phyloP scores from a whole-genome alignment of 2,329 filamentous ascomycete genomes.

The Fusarium anguioides region DNA sequence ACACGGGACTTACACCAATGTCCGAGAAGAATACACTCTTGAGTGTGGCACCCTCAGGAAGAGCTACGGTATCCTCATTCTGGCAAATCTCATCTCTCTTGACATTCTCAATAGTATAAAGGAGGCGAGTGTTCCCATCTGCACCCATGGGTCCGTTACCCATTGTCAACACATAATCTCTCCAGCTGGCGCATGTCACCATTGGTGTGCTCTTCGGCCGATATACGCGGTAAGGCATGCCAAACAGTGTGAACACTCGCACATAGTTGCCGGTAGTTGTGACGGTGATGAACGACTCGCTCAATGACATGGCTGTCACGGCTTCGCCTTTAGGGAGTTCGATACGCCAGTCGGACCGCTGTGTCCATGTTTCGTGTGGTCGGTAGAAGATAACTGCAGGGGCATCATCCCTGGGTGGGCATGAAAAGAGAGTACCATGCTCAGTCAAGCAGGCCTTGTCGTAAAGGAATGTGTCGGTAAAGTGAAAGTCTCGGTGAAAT shows the following conservation, averaged over 20 bases:
- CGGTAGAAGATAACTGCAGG: conserved; percentile 93
- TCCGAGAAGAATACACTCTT: conserved; percentile 93
- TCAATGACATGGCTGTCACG: conserved; percentile 88
- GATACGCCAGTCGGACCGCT: conserved; percentile 89
- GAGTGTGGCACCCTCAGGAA: conserved; percentile 78
- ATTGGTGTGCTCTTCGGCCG: conserved; percentile 90
- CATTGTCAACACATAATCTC: conserved; percentile 95
- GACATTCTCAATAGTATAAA: conserved; percentile 95
- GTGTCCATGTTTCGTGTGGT: conserved; percentile 96
- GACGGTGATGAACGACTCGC: conserved; percentile 89
- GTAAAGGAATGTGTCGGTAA: conserved; percentile 94
- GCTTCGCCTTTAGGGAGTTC: conserved; percentile 88
- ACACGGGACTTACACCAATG: conserved; percentile 72
- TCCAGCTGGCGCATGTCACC: conserved; percentile 93
- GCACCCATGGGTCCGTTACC: conserved; percentile 88
- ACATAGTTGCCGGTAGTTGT: conserved; percentile 90
- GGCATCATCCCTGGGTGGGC: conserved; percentile 72
- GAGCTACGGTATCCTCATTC: conserved; percentile 89
- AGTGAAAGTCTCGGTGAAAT: conserved; percentile 92
- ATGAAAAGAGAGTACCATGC: conserved; percentile 86
- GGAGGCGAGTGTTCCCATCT: conserved; percentile 80
- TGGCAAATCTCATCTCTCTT: conserved; percentile 95
- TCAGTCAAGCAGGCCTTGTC: conserved; percentile 95
- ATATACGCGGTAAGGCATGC: conserved; percentile 88
- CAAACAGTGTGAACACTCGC: conserved; percentile 91